Evolutionary conservation across 805 yeast genomes (phyloP).

Genomic region (Wickerhamomyces tratensis): DNA sequence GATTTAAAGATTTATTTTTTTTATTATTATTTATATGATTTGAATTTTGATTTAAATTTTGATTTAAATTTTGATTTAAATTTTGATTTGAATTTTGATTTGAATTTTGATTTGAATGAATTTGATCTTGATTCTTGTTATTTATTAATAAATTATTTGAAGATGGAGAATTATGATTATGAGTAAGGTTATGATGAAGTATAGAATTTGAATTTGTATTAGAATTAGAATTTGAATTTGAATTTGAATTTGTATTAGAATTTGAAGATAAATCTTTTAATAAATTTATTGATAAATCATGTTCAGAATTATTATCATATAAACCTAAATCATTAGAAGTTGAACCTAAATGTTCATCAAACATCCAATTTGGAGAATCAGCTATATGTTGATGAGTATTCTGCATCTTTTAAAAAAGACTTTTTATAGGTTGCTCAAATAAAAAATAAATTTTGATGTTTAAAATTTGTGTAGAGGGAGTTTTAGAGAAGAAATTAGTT

Average conservation of each 20-base stretch:
- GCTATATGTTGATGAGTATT: background rate
- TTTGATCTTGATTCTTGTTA: conserved; percentile 1
- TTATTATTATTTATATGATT: background rate
- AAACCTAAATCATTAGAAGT: background rate
- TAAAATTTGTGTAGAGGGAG: no score
- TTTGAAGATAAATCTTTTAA: background rate
- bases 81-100: background rate
- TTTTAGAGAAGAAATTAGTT: no score
- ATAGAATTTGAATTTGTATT: background rate
- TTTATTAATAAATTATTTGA: no score
- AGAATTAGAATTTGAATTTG: background rate
- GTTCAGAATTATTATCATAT: background rate
- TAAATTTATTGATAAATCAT: no score
- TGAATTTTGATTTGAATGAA: conserved; percentile 1
- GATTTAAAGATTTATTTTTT: background rate
- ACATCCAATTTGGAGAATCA: background rate
- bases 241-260: background rate
- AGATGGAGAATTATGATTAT: no score
- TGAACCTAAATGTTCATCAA: background rate
- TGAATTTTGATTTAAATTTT: background rate
- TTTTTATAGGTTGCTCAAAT: no score
- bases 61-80: background rate
- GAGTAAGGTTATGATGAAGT: no score
- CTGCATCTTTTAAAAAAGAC: no score
- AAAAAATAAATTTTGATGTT: no score